Conservation (phyloP, 371 early-diverging fungal genomes). For the Mortierella sp. region DNA sequence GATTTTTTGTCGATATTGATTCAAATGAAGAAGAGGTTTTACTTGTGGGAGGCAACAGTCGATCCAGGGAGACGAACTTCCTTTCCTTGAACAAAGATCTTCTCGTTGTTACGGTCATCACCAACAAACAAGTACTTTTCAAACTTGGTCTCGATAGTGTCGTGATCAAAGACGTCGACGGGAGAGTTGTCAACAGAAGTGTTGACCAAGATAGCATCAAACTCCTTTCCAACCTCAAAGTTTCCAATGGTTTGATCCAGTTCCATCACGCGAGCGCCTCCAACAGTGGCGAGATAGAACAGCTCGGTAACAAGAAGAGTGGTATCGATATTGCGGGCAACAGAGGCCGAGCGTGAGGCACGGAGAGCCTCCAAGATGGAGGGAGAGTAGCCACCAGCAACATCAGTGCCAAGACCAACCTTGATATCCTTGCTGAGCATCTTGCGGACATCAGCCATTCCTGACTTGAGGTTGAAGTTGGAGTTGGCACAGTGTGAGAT, state of each 20-base stretch:
- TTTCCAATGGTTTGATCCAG: conserved; percentile 82
- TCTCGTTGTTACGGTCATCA: conserved; percentile 50
- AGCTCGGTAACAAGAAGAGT: conserved; percentile 73
- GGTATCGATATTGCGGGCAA: conserved; percentile 51
- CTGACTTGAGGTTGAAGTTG: conserved; percentile 89
- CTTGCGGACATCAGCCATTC: conserved; percentile 84
- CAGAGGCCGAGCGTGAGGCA: conserved; percentile 78
- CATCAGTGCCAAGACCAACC: conserved; percentile 95
- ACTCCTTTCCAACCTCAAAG: conserved; percentile 84
- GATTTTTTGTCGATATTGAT: neutral
- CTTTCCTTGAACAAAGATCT: conserved; percentile 43
- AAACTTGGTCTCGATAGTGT: conserved; percentile 52
- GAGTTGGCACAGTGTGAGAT: conserved; percentile 93
- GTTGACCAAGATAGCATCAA: conserved; percentile 92
- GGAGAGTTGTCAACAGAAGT: conserved; percentile 57
- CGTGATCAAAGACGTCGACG: conserved; percentile 66
- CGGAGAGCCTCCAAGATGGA: conserved; percentile 90
- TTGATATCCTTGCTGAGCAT: conserved; percentile 76
- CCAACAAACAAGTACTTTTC: conserved; percentile 52
- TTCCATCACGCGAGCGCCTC: conserved; percentile 87
- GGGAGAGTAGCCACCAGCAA: conserved; percentile 88
- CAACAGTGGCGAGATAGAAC: conserved; percentile 90
- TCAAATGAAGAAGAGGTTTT: neutral
- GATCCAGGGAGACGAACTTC: conserved; percentile 43
- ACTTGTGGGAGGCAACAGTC: conserved; percentile 35